Base-by-base conservation (phyloP, 1,284 basidiomycete species). In the Ganoderma leucocontextum region DNA sequence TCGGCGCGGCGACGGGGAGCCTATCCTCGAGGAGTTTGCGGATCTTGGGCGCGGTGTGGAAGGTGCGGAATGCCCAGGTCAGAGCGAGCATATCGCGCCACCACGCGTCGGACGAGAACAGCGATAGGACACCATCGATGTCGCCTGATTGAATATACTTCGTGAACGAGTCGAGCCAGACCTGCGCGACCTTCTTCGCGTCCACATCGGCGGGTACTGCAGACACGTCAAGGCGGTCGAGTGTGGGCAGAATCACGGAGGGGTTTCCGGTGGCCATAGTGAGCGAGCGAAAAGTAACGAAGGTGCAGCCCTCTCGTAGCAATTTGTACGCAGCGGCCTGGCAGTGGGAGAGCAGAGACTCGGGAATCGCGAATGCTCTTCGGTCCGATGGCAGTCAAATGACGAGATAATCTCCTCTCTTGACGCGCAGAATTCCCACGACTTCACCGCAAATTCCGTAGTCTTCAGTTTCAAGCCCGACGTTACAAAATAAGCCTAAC, bases 1-100 rank as follows among this genome's bases (percentile, higher is more conserved):
- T 75, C 0, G 84, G 76, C 39, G 82, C 80, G 25, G 78, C 76
- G 0, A 68, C 59, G 1, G 78, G 73, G 15, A 91, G 82, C n/a
- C 84, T 81, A 73, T 85, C 85, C 15, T 69, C 61, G 49, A 89
- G 80, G 75, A 89, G 85, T 63, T 78, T 76, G 4, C 73, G 74
- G 71, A 91, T 85, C 65, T 76, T 75, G 4, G 77, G 60, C 15
- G 70, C 65, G 35, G 86, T 84, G 64, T 84, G 82, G 78, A 91
- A 87, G 0, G 89, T 91, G 62, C 90, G 86, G 74, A 91, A 86
- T 72, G 89, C 85, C 88, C 88, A 91, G 13, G 89, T 89, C 52
- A 91, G 80, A 0, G 87, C 82, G 42, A 91, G 83, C 71, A 89
- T 82, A 76, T 91, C 90, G 59, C 88, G 82, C 88, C 87, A 89